phyloP scores from a whole-genome alignment of 495 filamentous ascomycete genomes.

The Xylaria venustula region DNA sequence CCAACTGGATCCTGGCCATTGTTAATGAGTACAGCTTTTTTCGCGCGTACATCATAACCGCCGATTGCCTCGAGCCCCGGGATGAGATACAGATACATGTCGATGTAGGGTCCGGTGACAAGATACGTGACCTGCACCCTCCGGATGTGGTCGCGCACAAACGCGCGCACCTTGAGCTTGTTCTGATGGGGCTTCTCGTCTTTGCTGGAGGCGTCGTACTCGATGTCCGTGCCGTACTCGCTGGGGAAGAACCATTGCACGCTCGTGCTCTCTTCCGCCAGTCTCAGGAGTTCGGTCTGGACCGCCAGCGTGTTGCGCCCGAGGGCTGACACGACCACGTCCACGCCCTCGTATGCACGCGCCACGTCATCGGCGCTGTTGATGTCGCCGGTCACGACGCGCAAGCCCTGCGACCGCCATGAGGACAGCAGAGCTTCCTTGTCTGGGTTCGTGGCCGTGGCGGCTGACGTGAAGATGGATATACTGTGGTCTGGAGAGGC shows the following conservation, averaged over 20 bases:
- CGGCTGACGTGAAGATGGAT: slow-evolving; percentile 62
- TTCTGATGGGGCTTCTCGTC: slow-evolving; percentile 66
- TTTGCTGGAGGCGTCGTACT: slow-evolving; percentile 58
- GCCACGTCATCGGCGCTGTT: slow-evolving; percentile 50
- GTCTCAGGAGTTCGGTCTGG: slow-evolving; percentile 58
- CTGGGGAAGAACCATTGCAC: slow-evolving; percentile 70
- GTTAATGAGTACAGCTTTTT: slow-evolving; percentile 58
- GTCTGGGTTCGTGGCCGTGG: slow-evolving; percentile 38
- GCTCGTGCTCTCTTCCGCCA: slow-evolving; percentile 52
- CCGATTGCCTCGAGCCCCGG: slow-evolving; percentile 38
- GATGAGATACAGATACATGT: slow-evolving; percentile 56
- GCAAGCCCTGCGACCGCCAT: slow-evolving; percentile 50
- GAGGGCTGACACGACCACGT: slow-evolving; percentile 65
- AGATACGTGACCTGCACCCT: slow-evolving; percentile 64
- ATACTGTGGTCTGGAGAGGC: slow-evolving; percentile 50
- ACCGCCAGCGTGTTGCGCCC: slow-evolving; percentile 57
- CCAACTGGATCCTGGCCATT: slow-evolving; percentile 57
- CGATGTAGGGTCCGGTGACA: slow-evolving; percentile 68
- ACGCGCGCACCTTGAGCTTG: slow-evolving; percentile 64
- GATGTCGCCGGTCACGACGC: slow-evolving; percentile 61
- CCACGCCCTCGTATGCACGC: slow-evolving; percentile 56
- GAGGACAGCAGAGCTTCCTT: slow-evolving; percentile 50
- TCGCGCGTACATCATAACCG: slow-evolving; percentile 54
- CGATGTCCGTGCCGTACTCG: slow-evolving; percentile 75
- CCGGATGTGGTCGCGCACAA: slow-evolving; percentile 49